phyloP scores from a whole-genome alignment of 2,329 filamentous ascomycete species.

The Aspergillus pseudoglaucus region DNA sequence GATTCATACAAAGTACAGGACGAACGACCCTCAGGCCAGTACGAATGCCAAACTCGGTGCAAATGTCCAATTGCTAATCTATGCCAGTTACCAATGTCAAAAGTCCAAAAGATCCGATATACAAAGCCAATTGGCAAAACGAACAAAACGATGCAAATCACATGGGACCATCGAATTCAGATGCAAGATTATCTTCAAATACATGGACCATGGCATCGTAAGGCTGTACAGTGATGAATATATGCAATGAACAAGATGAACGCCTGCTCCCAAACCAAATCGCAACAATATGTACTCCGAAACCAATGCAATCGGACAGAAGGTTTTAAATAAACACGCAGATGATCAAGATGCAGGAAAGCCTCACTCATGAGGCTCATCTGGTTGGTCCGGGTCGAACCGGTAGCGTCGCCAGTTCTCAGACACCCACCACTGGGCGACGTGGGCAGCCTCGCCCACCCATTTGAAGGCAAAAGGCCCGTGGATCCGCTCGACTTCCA shows the following conservation, averaged over 20 bases:
- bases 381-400: constrained; percentile 5
- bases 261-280: background rate
- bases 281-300: background rate
- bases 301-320: background rate
- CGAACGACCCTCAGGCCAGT: too few species aligned
- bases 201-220: background rate
- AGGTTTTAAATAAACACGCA: background rate
- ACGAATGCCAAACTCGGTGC: too few species aligned
- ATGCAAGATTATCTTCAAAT: background rate
- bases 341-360: background rate
- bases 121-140: background rate
- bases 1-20: too few species aligned
- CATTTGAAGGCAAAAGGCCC: constrained; percentile 15
- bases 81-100: too few species aligned
- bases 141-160: background rate
- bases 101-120: background rate
- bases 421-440: constrained; percentile 24
- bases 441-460: constrained; percentile 21
- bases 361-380: background rate
- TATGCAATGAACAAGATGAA: background rate
- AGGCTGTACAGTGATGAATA: background rate
- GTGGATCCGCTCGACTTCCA: constrained; percentile 13
- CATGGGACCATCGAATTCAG: background rate
- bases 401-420: constrained; percentile 24
- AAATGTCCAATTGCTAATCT: too few species aligned